A percentile compares a stretch with the other conserved stretches of the same genome.
These are phyloP conservation scores for Acer yangbiense DNA, from an alignment of 345 rosid genomes.

Conservation along the genomic window DNA sequence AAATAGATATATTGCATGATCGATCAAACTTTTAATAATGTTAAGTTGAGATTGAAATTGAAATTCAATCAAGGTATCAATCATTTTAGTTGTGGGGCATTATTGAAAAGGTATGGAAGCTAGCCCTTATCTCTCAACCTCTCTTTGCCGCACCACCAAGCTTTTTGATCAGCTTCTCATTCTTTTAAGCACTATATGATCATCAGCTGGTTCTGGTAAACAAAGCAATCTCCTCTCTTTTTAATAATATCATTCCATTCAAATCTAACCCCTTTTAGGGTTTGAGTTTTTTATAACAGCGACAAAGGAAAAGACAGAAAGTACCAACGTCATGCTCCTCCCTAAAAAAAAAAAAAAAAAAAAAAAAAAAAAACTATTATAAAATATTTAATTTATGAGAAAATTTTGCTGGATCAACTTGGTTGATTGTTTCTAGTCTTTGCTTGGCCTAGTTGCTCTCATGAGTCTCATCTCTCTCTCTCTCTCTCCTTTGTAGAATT, in stretches of 20 bases:
- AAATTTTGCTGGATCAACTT: constrained; percentile 27
- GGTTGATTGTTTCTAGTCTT: constrained; percentile 30
- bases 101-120: constrained; percentile 32
- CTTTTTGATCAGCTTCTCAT: constrained; percentile 23
- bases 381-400: neutral
- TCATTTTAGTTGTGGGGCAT: constrained; percentile 37
- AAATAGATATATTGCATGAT: neutral
- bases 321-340: constrained; percentile 38
- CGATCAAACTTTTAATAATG: constrained; percentile 12
- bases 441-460: constrained; percentile 16
- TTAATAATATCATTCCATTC: constrained; percentile 38
- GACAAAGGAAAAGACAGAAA: constrained; percentile 47
- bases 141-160: constrained; percentile 14
- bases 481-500: constrained; percentile 22
- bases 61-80: constrained; percentile 27
- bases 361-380: neutral
- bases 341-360: too few relatives aligned
- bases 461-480: neutral
- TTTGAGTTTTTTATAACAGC: constrained; percentile 65
- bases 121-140: constrained; percentile 17
- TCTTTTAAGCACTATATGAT: neutral
- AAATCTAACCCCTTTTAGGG: constrained; percentile 55
- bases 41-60: constrained; percentile 9
- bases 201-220: constrained; percentile 7
- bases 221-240: constrained; percentile 31